A percentile compares a stretch with the other conserved stretches of the same genome.
These are phyloP conservation scores for Fusarium vanettenii DNA, from an alignment of 2,329 filamentous ascomycete species.

Conservation along the genomic window DNA sequence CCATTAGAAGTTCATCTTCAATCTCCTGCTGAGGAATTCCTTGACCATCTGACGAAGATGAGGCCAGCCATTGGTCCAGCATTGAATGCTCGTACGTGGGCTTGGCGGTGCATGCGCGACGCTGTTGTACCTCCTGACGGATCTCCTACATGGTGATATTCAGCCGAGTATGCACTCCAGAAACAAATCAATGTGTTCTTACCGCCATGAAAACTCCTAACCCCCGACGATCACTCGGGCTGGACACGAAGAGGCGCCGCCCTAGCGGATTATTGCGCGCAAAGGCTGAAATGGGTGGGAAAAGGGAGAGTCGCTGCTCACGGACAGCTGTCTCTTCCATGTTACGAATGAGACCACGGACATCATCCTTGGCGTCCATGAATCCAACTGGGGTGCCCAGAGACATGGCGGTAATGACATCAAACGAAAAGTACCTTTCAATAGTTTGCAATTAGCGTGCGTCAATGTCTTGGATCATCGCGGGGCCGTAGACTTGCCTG, in stretches of 20 bases:
- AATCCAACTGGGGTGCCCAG: neutral
- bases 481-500: neutral
- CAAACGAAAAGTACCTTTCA: neutral
- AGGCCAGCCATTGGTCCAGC: neutral
- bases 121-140: neutral
- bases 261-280: neutral
- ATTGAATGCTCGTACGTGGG: neutral
- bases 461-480: neutral
- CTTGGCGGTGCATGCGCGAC: neutral
- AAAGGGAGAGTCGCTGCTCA: neutral
- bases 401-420: neutral
- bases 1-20: neutral
- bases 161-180: neutral
- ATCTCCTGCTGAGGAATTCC: neutral
- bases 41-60: neutral
- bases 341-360: neutral
- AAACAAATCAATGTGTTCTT: neutral
- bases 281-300: neutral
- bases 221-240: neutral
- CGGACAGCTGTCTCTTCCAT: neutral
- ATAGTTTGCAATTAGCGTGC: neutral
- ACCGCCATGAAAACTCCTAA: neutral
- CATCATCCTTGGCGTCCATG: neutral
- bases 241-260: neutral
- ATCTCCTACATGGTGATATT: neutral